A percentile compares a stretch with the other conserved stretches of the same genome.
These are phyloP conservation scores for Dichotomocladium elegans DNA, from an alignment of 371 early-diverging fungal species.

Conservation along the genomic window DNA sequence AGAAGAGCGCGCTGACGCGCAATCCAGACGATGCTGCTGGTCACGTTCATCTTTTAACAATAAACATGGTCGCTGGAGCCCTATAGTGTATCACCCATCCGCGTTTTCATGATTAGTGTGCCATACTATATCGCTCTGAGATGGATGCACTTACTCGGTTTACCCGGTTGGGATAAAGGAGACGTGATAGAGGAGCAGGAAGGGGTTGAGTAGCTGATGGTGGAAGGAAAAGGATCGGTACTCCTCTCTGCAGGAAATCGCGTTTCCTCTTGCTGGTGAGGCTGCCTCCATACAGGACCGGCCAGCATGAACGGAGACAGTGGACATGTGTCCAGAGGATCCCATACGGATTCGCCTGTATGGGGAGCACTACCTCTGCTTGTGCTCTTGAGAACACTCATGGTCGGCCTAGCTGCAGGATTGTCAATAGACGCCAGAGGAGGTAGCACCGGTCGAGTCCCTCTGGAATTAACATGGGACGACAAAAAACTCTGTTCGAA, in stretches of 20 bases:
- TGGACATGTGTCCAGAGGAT: constrained; percentile 66
- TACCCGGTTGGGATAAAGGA: not conserved
- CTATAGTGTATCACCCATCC: no score
- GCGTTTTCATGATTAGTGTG: no score
- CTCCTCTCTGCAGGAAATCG: not conserved
- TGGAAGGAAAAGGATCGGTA: not conserved
- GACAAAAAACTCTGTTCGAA: constrained; percentile 81
- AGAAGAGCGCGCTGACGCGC: no score
- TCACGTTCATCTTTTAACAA: no score
- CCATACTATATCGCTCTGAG: not conserved
- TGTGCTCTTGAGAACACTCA: no score
- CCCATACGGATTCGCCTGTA: constrained; percentile 52
- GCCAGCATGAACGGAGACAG: constrained; percentile 73
- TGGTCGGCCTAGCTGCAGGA: no score
- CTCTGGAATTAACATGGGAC: constrained; percentile 7
- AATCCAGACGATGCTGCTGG: no score
- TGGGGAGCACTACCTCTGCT: constrained; percentile 25
- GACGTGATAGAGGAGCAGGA: not conserved
- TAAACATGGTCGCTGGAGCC: no score
- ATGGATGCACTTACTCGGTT: not conserved
- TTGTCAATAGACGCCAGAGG: constrained; percentile 41
- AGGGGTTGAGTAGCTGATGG: not conserved
- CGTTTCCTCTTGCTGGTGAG: not conserved
- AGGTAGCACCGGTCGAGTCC: constrained; percentile 28
- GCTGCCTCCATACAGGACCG: constrained; percentile 39